phyloP scores from a whole-genome alignment of 306 rosid species.

The Morella rubra region DNA sequence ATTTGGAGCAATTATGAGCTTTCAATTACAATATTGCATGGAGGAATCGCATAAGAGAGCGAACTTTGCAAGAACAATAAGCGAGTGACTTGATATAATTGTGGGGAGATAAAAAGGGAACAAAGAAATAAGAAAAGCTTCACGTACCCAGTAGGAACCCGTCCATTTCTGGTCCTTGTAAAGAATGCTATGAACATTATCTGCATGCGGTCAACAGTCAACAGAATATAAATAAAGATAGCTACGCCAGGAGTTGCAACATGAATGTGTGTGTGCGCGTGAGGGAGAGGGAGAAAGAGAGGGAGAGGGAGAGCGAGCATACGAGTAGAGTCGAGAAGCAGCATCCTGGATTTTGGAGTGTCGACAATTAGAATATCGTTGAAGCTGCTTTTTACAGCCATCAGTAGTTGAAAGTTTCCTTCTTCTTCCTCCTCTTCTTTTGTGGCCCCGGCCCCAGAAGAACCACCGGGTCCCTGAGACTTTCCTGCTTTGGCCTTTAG shows the following conservation, averaged over 20 bases:
- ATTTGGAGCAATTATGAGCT: neutral
- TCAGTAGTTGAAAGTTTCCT: slow-evolving; percentile 49
- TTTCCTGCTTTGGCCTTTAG: slow-evolving; percentile 3
- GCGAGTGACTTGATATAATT: neutral
- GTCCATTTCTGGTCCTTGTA: slow-evolving; percentile 83
- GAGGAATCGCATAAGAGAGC: neutral
- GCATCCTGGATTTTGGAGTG: slow-evolving; percentile 59
- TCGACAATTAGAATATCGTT: slow-evolving; percentile 76
- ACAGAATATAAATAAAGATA: neutral
- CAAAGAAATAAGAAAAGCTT: slow-evolving; percentile 6
- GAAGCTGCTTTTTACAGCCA: slow-evolving; percentile 49
- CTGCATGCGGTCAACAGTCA: slow-evolving; percentile 38
- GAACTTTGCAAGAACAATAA: neutral
- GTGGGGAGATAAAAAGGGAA: neutral
- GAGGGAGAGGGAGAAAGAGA: neutral
- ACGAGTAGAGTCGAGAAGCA: slow-evolving; percentile 83
- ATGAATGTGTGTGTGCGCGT: neutral
- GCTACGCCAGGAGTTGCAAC: slow-evolving; percentile 2
- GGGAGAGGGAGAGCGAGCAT: neutral
- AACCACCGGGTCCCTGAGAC: slow-evolving; percentile 7
- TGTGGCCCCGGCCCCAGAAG: slow-evolving; percentile 23
- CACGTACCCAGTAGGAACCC: slow-evolving; percentile 73
- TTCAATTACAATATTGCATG: neutral
- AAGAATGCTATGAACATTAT: slow-evolving; percentile 79
- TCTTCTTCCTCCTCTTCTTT: slow-evolving; percentile 35